Conservation (phyloP, 208 protist species). For the Lotmaria passim region DNA sequence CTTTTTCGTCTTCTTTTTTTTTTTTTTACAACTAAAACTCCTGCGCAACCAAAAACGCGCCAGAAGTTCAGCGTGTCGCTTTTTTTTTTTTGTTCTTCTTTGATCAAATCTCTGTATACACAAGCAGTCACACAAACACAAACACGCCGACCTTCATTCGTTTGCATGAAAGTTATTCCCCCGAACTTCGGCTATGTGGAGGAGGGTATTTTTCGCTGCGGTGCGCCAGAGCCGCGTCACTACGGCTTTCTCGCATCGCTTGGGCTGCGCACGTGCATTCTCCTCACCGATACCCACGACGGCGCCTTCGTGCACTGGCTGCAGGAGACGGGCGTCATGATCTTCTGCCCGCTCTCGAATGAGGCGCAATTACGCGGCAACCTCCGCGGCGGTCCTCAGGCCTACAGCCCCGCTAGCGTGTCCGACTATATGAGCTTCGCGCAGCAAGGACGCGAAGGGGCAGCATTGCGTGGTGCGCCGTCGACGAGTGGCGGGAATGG, state of each 20-base stretch:
- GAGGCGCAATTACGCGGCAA: slow-evolving; percentile 12
- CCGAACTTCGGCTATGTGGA: slow-evolving; percentile 98
- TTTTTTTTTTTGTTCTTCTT: too few species aligned
- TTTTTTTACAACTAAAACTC: too few species aligned
- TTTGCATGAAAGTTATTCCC: slow-evolving; percentile 86
- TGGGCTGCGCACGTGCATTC: slow-evolving; percentile 95
- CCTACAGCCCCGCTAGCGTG: slow-evolving; percentile 2
- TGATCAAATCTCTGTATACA: too few species aligned
- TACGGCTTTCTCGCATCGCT: slow-evolving; percentile 97
- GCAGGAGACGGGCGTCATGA: slow-evolving; percentile 92
- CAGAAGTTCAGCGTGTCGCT: too few species aligned
- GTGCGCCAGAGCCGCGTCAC: slow-evolving; percentile 95
- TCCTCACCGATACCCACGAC: slow-evolving; percentile 93
- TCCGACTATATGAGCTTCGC: slow-evolving; percentile 32
- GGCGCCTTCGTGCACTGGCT: slow-evolving; percentile 94
- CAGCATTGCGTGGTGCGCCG: slow-evolving; percentile 6
- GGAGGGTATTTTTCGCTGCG: slow-evolving; percentile 96
- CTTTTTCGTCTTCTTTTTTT: too few species aligned
- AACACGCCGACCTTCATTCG: too few species aligned
- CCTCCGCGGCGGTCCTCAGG: slow-evolving; percentile 3
- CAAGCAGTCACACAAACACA: too few species aligned
- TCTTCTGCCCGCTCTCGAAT: slow-evolving; percentile 63
- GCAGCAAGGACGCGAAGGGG: slow-evolving; percentile 3
- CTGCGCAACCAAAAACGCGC: too few species aligned
- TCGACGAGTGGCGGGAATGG: slow-evolving; percentile 8